A percentile compares a stretch with the other conserved stretches of the same genome.
Conservation (phyloP, 1,284 basidiomycete genomes). For the Inonotus obliquus region DNA sequence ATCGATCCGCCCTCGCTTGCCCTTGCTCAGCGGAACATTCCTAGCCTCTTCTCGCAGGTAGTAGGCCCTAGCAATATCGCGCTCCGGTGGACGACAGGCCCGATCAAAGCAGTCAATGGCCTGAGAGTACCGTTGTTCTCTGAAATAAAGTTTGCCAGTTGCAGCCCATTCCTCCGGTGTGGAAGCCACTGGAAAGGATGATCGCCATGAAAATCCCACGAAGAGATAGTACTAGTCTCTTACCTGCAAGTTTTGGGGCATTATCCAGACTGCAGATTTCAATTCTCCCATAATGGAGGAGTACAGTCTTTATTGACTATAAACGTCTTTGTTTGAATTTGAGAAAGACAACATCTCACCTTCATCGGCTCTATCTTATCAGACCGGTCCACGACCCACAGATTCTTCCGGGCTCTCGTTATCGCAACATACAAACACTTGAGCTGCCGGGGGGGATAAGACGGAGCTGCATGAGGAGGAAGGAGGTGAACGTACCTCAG, state of each 20-base stretch:
- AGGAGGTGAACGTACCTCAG: slow-evolving; percentile 49
- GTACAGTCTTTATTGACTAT: slow-evolving; percentile 38
- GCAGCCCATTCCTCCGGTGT: slow-evolving; percentile 50
- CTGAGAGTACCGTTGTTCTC: slow-evolving; percentile 49
- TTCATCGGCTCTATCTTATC: slow-evolving; percentile 52
- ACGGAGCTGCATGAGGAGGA: slow-evolving; percentile 36
- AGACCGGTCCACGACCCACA: slow-evolving; percentile 65
- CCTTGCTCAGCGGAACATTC: slow-evolving; percentile 32
- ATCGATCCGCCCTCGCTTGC: slow-evolving; percentile 24
- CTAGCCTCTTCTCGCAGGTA: slow-evolving; percentile 40
- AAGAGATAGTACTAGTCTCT: neutral
- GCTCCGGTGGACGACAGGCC: slow-evolving; percentile 42
- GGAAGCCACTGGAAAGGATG: slow-evolving; percentile 30
- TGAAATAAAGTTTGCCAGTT: slow-evolving; percentile 48
- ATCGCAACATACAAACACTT: slow-evolving; percentile 69
- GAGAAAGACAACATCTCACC: slow-evolving; percentile 31
- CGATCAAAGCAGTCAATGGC: slow-evolving; percentile 60
- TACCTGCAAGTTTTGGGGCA: slow-evolving; percentile 42
- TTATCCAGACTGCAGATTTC: slow-evolving; percentile 39
- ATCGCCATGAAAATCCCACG: neutral
- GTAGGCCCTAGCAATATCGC: slow-evolving; percentile 42
- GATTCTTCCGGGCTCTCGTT: slow-evolving; percentile 59
- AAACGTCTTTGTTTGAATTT: neutral
- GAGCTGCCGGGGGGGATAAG: slow-evolving; percentile 35
- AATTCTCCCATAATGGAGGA: slow-evolving; percentile 40